Base-by-base conservation (phyloP, 2,329 filamentous ascomycete species). In the Arthrobotrys musiformis region DNA sequence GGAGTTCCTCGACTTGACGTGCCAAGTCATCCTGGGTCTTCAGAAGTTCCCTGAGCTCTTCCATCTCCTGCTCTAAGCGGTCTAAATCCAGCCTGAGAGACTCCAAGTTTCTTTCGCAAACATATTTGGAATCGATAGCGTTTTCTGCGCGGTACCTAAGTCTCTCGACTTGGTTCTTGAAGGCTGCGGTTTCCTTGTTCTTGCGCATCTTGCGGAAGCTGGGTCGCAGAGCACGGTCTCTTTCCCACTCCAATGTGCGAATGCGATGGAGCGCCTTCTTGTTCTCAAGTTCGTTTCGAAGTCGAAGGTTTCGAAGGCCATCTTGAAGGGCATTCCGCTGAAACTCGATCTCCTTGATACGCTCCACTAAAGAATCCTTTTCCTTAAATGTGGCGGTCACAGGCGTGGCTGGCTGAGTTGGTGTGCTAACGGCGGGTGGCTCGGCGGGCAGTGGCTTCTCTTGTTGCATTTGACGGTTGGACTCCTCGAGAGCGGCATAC, bases 51-150 rank as follows among this genome's bases (percentile, higher is more conserved):
- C 93, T 90, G 44, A 99, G 87, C n/a, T 92, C 92, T 44, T 89
- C 86, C 30, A 97, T 97, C 84, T 99, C 95, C 82, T 95, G 92
- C 83, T 97, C 93, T 26, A 95, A 94, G 78, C 94, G 92, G 83
- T 98, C 95, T 46, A 99, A 89, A 82, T 98, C 94, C 92, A 97
- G 97, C 85, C 97, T 97, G 70, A 98, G 85, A 68, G 94, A 93
- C 63, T 89, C 88, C 1, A 98, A 86, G 17, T 93, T 93, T 84
- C 96, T 96, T 84, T 97, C 94, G 78, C 94, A 94, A 82, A 96
- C 92, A 91, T 93, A 98, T 84, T 98, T 98, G 81, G 97, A 92
- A 82, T 97, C 93, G 13, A 98, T 88, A 15, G 94, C 94, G 79
- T 98, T 94, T 81, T 99, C 94, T 30, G 94, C 94, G 66, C 95